A percentile compares a stretch with the other conserved stretches of the same genome.
phyloP scores from a whole-genome alignment of 805 yeast genomes.

The Yarrowia sp. region DNA sequence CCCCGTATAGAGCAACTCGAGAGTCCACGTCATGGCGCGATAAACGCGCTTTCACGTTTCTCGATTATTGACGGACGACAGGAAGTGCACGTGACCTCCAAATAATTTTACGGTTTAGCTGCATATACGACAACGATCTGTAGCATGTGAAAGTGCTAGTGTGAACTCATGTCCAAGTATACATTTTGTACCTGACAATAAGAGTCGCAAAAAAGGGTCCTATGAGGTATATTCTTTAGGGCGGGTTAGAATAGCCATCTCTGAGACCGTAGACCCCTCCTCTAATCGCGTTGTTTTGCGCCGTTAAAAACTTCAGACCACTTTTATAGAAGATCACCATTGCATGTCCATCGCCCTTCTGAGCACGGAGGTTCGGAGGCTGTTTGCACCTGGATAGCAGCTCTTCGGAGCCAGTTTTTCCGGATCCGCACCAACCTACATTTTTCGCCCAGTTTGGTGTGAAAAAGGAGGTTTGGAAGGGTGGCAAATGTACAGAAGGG shows the following conservation, averaged over 20 bases:
- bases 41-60: background rate
- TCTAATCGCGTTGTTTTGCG: no score
- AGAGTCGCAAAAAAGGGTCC: no score
- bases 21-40: background rate
- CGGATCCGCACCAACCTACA: constrained; percentile 11
- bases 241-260: background rate
- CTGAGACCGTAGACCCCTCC: background rate
- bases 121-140: constrained; percentile 14
- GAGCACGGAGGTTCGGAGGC: background rate
- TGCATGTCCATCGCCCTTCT: no score
- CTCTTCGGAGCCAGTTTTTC: constrained; percentile 19
- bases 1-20: no score
- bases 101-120: constrained; percentile 1
- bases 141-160: constrained; percentile 19
- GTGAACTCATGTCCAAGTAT: no score
- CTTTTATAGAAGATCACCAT: no score
- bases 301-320: no score
- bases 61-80: background rate
- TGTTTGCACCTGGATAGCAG: background rate
- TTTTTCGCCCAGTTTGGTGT: background rate
- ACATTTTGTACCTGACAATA: no score
- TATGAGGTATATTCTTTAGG: no score
- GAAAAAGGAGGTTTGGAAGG: constrained; percentile 4
- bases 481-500: constrained; percentile 18
- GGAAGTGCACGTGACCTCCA: constrained; percentile 19